phyloP scores from a whole-genome alignment of 805 yeast species.

The Hanseniaspora jakobsenii region DNA sequence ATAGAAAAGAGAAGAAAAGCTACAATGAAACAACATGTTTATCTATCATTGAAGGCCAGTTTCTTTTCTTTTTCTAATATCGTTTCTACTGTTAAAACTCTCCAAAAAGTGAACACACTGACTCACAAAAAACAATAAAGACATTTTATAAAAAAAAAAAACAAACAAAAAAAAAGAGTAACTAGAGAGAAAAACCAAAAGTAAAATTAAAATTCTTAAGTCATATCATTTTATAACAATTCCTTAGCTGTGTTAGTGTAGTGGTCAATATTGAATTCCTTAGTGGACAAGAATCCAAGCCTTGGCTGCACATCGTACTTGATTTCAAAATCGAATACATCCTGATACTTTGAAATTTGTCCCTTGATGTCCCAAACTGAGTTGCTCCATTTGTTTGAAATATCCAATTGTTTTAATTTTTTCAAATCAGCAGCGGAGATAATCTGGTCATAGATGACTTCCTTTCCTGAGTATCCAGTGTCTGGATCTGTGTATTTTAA shows the following conservation, averaged over 20 bases:
- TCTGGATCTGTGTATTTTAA: background rate
- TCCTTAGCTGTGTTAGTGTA: background rate
- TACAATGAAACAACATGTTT: no score
- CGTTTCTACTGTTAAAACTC: no score
- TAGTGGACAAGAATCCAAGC: constrained; percentile 9
- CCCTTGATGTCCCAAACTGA: constrained; percentile 12
- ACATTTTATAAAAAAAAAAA: background rate
- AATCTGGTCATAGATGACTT: constrained; percentile 6
- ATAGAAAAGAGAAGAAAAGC: no score
- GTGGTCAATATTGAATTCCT: constrained; percentile 8
- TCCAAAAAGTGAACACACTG: no score
- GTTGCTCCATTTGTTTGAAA: constrained; percentile 5
- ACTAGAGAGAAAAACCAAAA: no score
- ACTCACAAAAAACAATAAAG: no score
- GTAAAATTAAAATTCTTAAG: no score
- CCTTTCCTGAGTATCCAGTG: background rate
- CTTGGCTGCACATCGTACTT: constrained; percentile 12
- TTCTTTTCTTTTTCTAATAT: no score
- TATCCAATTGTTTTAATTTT: background rate
- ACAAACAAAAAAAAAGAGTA: no score
- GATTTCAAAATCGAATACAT: constrained; percentile 5
- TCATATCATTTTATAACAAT: constrained; percentile 6
- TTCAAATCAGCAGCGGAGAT: constrained; percentile 1
- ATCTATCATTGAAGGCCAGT: no score
- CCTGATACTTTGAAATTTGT: constrained; percentile 1